phyloP scores from a whole-genome alignment of 2,329 filamentous ascomycete genomes.

The Scedosporium boydii region DNA sequence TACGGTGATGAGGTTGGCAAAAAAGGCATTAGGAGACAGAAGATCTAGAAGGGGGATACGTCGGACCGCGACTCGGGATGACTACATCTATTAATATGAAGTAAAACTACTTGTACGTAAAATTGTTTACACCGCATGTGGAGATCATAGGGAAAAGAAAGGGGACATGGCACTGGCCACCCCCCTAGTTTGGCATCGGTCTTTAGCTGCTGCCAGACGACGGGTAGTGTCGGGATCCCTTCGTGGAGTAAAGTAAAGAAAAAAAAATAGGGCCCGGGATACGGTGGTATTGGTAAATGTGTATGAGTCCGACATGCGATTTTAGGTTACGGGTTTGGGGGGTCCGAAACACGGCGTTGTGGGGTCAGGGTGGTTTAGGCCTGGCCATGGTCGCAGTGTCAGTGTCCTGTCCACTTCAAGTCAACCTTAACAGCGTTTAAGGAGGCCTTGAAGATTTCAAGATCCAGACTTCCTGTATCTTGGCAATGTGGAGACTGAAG shows the following conservation, averaged over 20 bases:
- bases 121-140: background rate
- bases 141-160: background rate
- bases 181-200: background rate
- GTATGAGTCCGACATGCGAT: background rate
- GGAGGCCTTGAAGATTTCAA: too few species aligned
- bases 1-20: background rate
- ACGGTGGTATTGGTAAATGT: background rate
- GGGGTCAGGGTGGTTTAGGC: background rate
- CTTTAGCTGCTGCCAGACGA: background rate
- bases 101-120: background rate
- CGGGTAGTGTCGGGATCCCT: too few species aligned
- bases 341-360: constrained; percentile 5
- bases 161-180: background rate
- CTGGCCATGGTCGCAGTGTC: background rate
- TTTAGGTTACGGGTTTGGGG: background rate
- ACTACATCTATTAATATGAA: constrained; percentile 1
- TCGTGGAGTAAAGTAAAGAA: too few species aligned
- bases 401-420: background rate
- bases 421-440: background rate
- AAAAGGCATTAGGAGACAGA: background rate
- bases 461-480: background rate
- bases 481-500: background rate
- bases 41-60: background rate
- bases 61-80: background rate
- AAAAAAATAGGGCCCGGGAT: background rate